Conservation (phyloP, 441 rosid genomes). For the Sinapis alba region DNA sequence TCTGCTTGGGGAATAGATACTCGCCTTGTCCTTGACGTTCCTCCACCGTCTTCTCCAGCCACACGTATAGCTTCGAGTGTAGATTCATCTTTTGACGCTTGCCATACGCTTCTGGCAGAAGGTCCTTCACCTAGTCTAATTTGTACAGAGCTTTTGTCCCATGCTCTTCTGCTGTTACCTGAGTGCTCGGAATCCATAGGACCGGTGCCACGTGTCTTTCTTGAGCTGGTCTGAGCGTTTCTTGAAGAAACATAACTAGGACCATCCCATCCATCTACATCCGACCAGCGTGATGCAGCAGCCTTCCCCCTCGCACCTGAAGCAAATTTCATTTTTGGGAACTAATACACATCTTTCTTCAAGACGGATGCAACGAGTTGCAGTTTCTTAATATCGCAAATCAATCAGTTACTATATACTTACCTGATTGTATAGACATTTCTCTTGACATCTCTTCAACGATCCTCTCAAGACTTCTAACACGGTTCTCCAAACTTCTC, state of each 20-base stretch:
- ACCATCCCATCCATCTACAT: slow-evolving; percentile 74
- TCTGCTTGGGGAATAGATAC: slow-evolving; percentile 74
- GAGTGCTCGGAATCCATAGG: slow-evolving; percentile 55
- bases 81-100: slow-evolving; percentile 98
- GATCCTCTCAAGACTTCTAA: slow-evolving; percentile 90
- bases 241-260: slow-evolving; percentile 62
- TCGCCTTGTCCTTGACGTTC: slow-evolving; percentile 50
- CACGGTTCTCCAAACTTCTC: slow-evolving; percentile 86
- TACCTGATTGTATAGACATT: slow-evolving; percentile 78
- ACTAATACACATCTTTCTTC: slow-evolving; percentile 53
- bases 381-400: slow-evolving; percentile 27
- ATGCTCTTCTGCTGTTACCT: slow-evolving; percentile 78
- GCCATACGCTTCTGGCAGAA: slow-evolving; percentile 98
- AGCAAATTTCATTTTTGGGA: slow-evolving; percentile 45
- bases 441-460: slow-evolving; percentile 92
- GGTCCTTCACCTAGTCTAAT: slow-evolving; percentile 94
- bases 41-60: slow-evolving; percentile 79
- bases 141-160: slow-evolving; percentile 83
- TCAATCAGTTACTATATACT: slow-evolving; percentile 61
- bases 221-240: slow-evolving; percentile 60
- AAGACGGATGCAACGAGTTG: slow-evolving; percentile 29
- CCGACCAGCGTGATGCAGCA: slow-evolving; percentile 66
- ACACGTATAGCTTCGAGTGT: slow-evolving; percentile 97
- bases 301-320: slow-evolving; percentile 67
- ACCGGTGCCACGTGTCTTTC: slow-evolving; percentile 60